Evolutionary conservation across 2,329 filamentous ascomycete species (phyloP), one percentile per base, ranked within the genome.

Genomic region (Elsinoe ampelina): DNA sequence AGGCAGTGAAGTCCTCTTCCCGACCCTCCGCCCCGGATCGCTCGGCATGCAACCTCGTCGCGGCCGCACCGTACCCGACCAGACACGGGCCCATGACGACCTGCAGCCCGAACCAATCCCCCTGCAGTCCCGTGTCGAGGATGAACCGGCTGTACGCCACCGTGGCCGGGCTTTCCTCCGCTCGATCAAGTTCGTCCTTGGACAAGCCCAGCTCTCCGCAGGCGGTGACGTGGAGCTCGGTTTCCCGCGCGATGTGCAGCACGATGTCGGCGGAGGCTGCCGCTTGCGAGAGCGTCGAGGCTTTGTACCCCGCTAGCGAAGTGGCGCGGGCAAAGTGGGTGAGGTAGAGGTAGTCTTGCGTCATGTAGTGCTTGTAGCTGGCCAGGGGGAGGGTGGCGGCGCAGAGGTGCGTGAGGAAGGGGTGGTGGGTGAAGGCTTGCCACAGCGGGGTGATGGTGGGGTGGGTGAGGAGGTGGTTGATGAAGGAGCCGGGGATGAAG

Each of bases 321-420:
- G 90, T 92, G 45, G 90, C 90, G 62, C 92, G 80, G 1, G 90
- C 84, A 71, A 95, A 97, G 66, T 96, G 91, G 47, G 87, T 79
- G 42, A 96, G 74, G 66, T 93, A 97, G 3, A 95, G 77, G 65
- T 96, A 96, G 66, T 97, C 92, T 65, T 97, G 92, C 8, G 93
- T 79, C 57, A 97, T 81, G 68, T 96, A 97, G 38, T 86, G 80
- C 69, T 90, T 93, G 76, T 95, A 97, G 0, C 83, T 85, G 42
- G 86, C 81, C 1, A 86, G 63, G 0, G 87, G 85, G 17, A 97
- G 74, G 6, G 80, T 85, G 0, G 89, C 90, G 58, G 85, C 77
- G 0, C 86, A 90, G 66, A 97, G 76, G 12, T 80, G 81, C 65
- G 84, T 76, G 41, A 95, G 87, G 66, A 97, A 97, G 0, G 85